Evolutionary conservation across 2,329 filamentous ascomycete species (phyloP), one percentile per base, ranked within the genome.

Genomic region (Diaporthe australafricana): DNA sequence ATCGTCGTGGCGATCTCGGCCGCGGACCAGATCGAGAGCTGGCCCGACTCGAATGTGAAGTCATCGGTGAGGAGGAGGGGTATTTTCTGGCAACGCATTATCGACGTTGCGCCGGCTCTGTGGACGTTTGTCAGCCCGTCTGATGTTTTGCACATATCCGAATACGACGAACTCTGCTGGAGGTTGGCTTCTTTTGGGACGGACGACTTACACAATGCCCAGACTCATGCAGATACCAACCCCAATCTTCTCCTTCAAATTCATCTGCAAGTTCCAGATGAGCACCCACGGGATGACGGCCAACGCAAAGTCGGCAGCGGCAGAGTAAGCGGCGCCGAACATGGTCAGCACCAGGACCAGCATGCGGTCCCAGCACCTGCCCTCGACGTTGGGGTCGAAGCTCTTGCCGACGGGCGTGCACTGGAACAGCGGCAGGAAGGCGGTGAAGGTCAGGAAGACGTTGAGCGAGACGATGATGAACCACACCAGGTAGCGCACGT

Each of bases 161-260:
- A 1, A 53, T 57, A 3, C 8, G 69, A 74, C 35, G 69, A 74
- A 40, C 68, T 74, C 35, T 69, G 65, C 22, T 47, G 70, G 22
- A 42, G 57, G 9, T 45, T 72, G 16, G 22, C 57, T n/a, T n/a
- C n/a, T n/a, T n/a, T 38, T 40, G 14, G 47, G 27, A 63, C 30
- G 42, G 60, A n/a, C 30, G 22, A 38, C 80, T 75, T 75, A 83
- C 82, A 85, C 82, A 2, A 85, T 70, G 1, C 83, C 83, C 76
- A 84, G 81, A 73, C 81, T 83, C 84, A 85, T 84, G 11, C 83
- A 83, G 1, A 83, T 73, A 12, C 80, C 74, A 0, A 83, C 82
- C 5, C 83, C 82, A 17, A 83, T 72, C 68, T 84, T 84, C 60
- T 85, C 83, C 72, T 80, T 82, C 35, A 75, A 76, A 70, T 78